Evolutionary conservation across 108 stramenopile genomes (phyloP), one percentile per base, ranked within the genome.

Genomic region (Halocafeteria seosinensis): DNA sequence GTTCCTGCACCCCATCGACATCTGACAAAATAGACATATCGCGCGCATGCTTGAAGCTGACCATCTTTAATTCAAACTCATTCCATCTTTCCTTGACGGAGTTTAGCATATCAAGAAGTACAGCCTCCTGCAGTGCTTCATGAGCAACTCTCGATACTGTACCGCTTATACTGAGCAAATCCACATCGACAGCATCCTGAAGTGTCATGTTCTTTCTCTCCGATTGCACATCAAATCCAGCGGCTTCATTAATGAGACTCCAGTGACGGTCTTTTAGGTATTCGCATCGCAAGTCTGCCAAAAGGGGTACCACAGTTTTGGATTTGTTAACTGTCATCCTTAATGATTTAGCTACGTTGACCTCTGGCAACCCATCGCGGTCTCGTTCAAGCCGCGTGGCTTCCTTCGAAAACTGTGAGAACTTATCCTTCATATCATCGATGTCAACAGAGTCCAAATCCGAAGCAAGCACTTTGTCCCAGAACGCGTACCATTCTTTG

Each of bases 101-200:
- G 24, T 27, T n/a, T 28, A 76, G 31, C 62, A 71, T 66, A 21
- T 21, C 5, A 12, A 25, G 1, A 0, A 71, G 70, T 6, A 70
- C 35, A 26, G 51, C 68, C 55, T 75, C 74, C 61, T 75, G 74
- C 27, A 66, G 67, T 25, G 74, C 74, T 31, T 75, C 68, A 1
- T 42, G 57, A 13, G 73, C 74, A 26, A 75, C 33, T 23, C 34
- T 11, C 57, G 62, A 32, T 34, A 73, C 34, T 35, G 32, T 69
- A 55, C 67, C 63, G 65, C 64, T 31, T 32, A 71, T 33, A 60
- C 68, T 68, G 66, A 13, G 38, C 21, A 37, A 38, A 33, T 50
- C 12, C 29, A 27, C 24, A 9, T 59, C n/a, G 35, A 64, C 37
- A 21, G 62, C 51, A 28, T 66, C 33, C 25, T 57, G 38, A 11